Conservation (phyloP, 2,329 filamentous ascomycete species). For the Arthrobotrys musiformis region DNA sequence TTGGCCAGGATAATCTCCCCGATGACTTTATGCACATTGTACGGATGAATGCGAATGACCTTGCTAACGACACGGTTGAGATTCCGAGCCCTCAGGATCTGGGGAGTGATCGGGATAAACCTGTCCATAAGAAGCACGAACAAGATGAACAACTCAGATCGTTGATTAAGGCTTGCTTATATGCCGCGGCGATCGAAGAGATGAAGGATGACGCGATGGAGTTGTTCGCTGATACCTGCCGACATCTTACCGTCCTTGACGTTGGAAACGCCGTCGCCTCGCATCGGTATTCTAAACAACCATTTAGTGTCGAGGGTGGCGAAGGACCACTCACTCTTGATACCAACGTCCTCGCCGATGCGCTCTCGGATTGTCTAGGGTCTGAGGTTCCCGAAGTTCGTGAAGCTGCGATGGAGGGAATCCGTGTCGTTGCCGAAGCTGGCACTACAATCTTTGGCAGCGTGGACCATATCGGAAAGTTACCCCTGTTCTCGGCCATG, state of each 20-base stretch:
- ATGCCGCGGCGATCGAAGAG: slow-evolving; percentile 82
- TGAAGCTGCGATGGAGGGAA: slow-evolving; percentile 81
- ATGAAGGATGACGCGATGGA: slow-evolving; percentile 79
- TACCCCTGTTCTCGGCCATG: slow-evolving; percentile 86
- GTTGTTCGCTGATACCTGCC: slow-evolving; percentile 82
- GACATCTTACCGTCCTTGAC: slow-evolving; percentile 90
- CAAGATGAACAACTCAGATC: slow-evolving; percentile 86
- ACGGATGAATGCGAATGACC: slow-evolving; percentile 87
- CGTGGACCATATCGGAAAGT: slow-evolving; percentile 74
- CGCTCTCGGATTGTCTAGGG: slow-evolving; percentile 86
- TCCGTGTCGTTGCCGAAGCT: slow-evolving; percentile 80
- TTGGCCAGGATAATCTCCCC: slow-evolving; percentile 86
- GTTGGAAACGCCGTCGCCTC: slow-evolving; percentile 85
- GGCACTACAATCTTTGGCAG: slow-evolving; percentile 82
- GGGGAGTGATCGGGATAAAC: slow-evolving; percentile 78
- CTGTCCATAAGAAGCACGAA: slow-evolving; percentile 84
- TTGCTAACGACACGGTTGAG: slow-evolving; percentile 79
- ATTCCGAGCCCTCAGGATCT: slow-evolving; percentile 60
- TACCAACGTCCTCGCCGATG: slow-evolving; percentile 85
- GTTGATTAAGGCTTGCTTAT: slow-evolving; percentile 87
- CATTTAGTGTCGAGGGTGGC: slow-evolving; percentile 85
- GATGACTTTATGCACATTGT: slow-evolving; percentile 88
- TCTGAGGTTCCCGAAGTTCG: slow-evolving; percentile 84
- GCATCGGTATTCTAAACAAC: slow-evolving; percentile 77
- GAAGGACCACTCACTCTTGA: slow-evolving; percentile 90